Base-by-base conservation (phyloP, 257 asterid genomes). In the Mitragyna speciosa region DNA sequence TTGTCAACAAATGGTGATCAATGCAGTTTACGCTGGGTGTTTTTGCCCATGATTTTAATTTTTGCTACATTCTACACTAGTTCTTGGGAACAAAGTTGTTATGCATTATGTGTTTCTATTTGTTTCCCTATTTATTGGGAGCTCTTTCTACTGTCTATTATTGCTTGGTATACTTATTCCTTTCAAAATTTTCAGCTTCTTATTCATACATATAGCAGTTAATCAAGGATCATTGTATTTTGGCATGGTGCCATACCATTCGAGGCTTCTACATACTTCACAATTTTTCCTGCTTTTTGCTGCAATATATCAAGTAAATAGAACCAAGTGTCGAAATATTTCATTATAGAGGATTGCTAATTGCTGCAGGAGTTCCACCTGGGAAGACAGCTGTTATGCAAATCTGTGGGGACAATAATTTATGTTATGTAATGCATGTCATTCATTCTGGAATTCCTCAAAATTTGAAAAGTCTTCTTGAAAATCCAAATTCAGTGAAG, bases 331-430 rank as follows among this genome's bases (percentile, higher is more conserved):
- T 49, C 74, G 22, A 26, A 67, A 87, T 82, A 30, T 48, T 69
- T 61, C 58, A 78, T 77, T 80, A 76, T 56, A n/a, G 72, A 68
- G 11, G 48, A 72, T 72, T 56, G 51, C 79, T 82, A 9, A 65
- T 75, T 45, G 84, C 41, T 80, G 85, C 85, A 95, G 99, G 99
- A 72, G 91, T 85, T 69, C 76, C 95, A 52, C 94, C 94, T 70
- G 93, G 98, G 84, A 91, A 93, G 86, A 94, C 92, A 52, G 98
- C 99, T 65, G 97, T 93, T 72, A 81, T 95, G 92, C 98, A 95
- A 85, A 91, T 95, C 82, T 95, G 97, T 70, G 96, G 91, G 59
- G 97, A 88, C 75, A 87, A 80, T 68, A 82, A 66, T 74, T 65
- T 76, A 74, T 95, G 99, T 81, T 86, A 90, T 84, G 94, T 95